Conservation (phyloP, 2,329 filamentous ascomycete species). For the Penicillium sp. region DNA sequence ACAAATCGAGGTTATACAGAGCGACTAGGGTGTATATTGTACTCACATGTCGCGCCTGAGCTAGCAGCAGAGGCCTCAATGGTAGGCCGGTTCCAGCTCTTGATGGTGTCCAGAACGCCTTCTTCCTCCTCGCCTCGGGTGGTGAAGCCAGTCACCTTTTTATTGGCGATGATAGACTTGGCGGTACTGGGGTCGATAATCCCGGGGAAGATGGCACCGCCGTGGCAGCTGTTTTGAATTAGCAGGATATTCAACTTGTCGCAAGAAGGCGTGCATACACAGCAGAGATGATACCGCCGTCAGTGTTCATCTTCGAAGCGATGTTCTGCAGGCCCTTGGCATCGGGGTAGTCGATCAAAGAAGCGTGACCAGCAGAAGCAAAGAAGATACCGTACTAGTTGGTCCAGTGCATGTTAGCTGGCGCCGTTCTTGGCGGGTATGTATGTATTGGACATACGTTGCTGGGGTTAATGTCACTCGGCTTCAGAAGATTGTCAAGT, state of each 20-base stretch:
- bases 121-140: not conserved
- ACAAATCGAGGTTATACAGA: no score
- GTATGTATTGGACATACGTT: no score
- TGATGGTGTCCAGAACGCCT: not conserved
- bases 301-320: conserved; percentile 10
- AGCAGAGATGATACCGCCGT: not conserved
- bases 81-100: not conserved
- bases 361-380: conserved; percentile 46
- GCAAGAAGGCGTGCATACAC: not conserved
- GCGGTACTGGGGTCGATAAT: not conserved
- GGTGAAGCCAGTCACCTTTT: not conserved
- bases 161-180: not conserved
- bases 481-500: not conserved
- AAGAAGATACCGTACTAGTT: conserved; percentile 44
- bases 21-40: no score
- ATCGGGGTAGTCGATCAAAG: conserved; percentile 46
- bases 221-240: not conserved
- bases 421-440: no score
- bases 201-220: not conserved
- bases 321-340: conserved; percentile 34
- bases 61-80: not conserved
- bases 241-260: not conserved
- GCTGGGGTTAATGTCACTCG: not conserved
- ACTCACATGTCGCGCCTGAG: not conserved
- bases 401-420: not conserved